Conservation (phyloP, 345 rosid genomes). For the Tarenaya hassleriana region DNA sequence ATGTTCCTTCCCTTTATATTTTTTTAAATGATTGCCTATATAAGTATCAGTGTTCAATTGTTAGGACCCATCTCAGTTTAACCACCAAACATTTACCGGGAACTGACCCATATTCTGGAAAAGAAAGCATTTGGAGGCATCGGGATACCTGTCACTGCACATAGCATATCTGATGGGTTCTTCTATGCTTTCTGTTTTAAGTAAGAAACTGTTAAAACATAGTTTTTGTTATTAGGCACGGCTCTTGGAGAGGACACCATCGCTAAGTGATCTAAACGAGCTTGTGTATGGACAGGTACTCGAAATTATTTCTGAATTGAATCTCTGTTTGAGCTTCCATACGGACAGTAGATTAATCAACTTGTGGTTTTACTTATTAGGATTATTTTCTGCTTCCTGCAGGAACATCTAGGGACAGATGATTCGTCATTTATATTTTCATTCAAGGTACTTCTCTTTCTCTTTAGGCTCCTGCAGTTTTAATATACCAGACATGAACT, state of each 20-base stretch:
- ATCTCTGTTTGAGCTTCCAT: too few species aligned
- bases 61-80: constrained; percentile 4
- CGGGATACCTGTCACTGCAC: too few species aligned
- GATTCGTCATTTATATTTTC: constrained; percentile 81
- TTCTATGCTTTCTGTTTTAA: constrained; percentile 17
- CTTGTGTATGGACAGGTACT: constrained; percentile 92
- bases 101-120: too few species aligned
- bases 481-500: constrained; percentile 17
- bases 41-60: constrained; percentile 10
- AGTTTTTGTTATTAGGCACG: constrained; percentile 48
- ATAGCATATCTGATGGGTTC: background rate
- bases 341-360: constrained; percentile 2
- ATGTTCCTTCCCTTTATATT: background rate
- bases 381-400: too few species aligned
- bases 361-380: constrained; percentile 10
- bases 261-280: constrained; percentile 89
- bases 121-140: too few species aligned
- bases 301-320: too few species aligned
- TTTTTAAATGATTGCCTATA: background rate
- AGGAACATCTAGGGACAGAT: constrained; percentile 91
- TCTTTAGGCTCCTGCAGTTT: constrained; percentile 1
- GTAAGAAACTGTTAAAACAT: constrained; percentile 12
- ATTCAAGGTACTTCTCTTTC: constrained; percentile 52
- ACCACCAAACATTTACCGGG: background rate
- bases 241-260: constrained; percentile 82